A percentile compares a stretch with the other conserved stretches of the same genome.
phyloP scores from a whole-genome alignment of 257 asterid species.

The Ajuga chamaepitys region DNA sequence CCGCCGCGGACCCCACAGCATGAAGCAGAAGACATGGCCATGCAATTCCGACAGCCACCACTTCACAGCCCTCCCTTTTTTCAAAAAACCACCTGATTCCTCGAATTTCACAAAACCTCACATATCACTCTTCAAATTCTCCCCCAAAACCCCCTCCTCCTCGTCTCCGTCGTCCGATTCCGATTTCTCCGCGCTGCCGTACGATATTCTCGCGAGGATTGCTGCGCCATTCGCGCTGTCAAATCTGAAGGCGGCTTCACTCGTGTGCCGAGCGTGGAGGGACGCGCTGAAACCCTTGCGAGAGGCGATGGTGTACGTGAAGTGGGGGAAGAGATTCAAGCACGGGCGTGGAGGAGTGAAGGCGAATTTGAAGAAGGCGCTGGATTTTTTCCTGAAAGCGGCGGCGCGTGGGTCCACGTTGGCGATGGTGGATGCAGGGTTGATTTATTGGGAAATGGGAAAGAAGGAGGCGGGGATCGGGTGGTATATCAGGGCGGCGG shows the following conservation, averaged over 20 bases:
- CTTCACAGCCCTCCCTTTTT: slow-evolving; percentile 41
- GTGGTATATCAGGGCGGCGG: slow-evolving; percentile 66
- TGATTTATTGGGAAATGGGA: slow-evolving; percentile 83
- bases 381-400: slow-evolving; percentile 63
- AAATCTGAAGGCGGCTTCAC: slow-evolving; percentile 61
- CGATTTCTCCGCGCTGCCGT: slow-evolving; percentile 65
- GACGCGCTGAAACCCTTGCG: slow-evolving; percentile 84
- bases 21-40: slow-evolving; percentile 63
- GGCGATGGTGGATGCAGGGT: slow-evolving; percentile 89
- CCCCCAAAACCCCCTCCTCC: slow-evolving; percentile 2
- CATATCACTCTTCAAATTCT: slow-evolving; percentile 13
- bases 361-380: slow-evolving; percentile 46
- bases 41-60: slow-evolving; percentile 35
- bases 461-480: slow-evolving; percentile 45
- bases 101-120: slow-evolving; percentile 13
- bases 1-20: slow-evolving; percentile 7
- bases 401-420: slow-evolving; percentile 93
- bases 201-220: slow-evolving; percentile 53
- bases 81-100: slow-evolving; percentile 16
- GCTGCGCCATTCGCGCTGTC: slow-evolving; percentile 55
- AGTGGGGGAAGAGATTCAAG: slow-evolving; percentile 79
- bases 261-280: slow-evolving; percentile 75
- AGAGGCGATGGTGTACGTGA: slow-evolving; percentile 63
- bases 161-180: slow-evolving; percentile 6
- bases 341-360: slow-evolving; percentile 75